A percentile compares a stretch with the other conserved stretches of the same genome.
These are phyloP conservation scores for Cenchrus fungigraminus DNA, from an alignment of 176 grass and related monocot genomes.

Conservation along the genomic window DNA sequence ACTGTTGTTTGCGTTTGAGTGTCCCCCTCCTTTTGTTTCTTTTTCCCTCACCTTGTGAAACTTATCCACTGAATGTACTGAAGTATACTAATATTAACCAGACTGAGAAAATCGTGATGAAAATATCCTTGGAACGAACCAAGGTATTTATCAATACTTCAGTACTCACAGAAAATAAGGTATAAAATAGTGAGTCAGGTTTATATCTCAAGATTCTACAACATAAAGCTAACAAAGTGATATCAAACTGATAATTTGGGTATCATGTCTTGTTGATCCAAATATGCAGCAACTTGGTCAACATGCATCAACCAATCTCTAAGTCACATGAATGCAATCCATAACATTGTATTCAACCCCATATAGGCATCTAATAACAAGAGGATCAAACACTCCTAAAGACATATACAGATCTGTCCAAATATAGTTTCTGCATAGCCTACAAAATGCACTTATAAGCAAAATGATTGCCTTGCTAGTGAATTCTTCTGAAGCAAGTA, in stretches of 20 bases:
- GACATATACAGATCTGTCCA: constrained; percentile 10
- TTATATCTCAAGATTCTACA: constrained; percentile 18
- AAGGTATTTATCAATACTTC: not conserved
- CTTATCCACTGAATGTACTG: constrained; percentile 1
- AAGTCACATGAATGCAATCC: constrained; percentile 1
- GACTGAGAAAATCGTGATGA: not conserved
- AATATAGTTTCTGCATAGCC: not conserved
- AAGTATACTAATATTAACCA: constrained; percentile 23
- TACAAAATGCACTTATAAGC: not conserved
- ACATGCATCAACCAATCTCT: not conserved
- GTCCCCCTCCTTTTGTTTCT: not conserved
- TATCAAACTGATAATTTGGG: constrained; percentile 9
- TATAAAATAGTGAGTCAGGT: not conserved
- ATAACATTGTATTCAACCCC: not conserved
- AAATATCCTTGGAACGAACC: constrained; percentile 1
- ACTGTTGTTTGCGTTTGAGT: not conserved
- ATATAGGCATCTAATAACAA: not conserved
- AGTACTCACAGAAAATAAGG: not conserved
- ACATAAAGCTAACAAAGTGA: constrained; percentile 8
- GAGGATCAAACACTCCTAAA: constrained; percentile 1
- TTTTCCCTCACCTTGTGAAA: not conserved
- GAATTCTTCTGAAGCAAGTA: not conserved
- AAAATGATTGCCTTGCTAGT: not conserved
- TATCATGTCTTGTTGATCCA: constrained; percentile 2
- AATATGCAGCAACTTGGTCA: constrained; percentile 1